These are phyloP conservation scores for Colletotrichum sp. DNA, from an alignment of 2,329 filamentous ascomycete genomes.

Conservation along the genomic window DNA sequence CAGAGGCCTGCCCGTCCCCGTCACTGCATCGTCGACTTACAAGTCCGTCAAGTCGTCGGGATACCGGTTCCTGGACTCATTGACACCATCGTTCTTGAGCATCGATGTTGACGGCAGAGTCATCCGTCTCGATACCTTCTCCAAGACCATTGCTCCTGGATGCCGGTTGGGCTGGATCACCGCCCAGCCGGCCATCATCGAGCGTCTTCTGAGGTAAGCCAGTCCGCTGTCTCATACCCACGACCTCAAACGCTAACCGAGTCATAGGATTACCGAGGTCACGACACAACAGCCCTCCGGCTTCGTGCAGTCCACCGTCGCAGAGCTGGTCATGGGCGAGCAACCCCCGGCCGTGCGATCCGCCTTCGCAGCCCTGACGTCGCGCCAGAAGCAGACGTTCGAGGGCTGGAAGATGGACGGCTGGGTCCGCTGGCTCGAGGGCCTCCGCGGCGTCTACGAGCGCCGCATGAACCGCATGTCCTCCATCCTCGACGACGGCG, in stretches of 20 bases:
- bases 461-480: slow-evolving; percentile 84
- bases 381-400: slow-evolving; percentile 53
- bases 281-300: slow-evolving; percentile 86
- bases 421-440: slow-evolving; percentile 91
- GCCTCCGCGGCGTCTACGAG: slow-evolving; percentile 84
- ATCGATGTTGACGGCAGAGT: slow-evolving; percentile 88
- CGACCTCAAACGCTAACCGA: not conserved
- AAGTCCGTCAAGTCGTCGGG: slow-evolving; percentile 56
- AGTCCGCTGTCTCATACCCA: not conserved
- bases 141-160: slow-evolving; percentile 89
- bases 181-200: slow-evolving; percentile 77
- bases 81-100: slow-evolving; percentile 82
- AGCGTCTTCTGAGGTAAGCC: slow-evolving; percentile 61
- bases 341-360: slow-evolving; percentile 55
- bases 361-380: slow-evolving; percentile 47
- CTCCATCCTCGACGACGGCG: slow-evolving; percentile 71
- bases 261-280: slow-evolving; percentile 73
- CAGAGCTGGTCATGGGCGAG: slow-evolving; percentile 77
- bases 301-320: slow-evolving; percentile 85
- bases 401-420: slow-evolving; percentile 79
- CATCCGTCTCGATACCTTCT: slow-evolving; percentile 90
- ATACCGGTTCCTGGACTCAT: slow-evolving; percentile 80
- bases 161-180: slow-evolving; percentile 93
- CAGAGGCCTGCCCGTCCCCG: slow-evolving; percentile 36
- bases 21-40: slow-evolving; percentile 26